Evolutionary conservation across 306 rosid genomes (phyloP), one percentile per base, ranked within the genome.

Genomic region (Ziziphus jujuba): DNA sequence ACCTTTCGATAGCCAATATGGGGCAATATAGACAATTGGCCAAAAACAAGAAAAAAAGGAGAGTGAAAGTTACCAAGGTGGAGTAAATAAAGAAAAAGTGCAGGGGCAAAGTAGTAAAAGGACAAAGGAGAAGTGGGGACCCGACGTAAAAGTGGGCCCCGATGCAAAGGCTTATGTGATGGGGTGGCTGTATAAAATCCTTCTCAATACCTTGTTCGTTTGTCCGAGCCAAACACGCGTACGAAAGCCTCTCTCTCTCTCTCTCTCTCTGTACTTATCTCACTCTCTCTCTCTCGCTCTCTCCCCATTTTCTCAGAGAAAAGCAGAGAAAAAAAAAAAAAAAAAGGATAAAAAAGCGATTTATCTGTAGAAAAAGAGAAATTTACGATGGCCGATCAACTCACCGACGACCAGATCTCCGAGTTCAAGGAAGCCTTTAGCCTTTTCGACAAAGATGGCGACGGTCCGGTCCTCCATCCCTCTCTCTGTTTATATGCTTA

Each of bases 381-480:
- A 56, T 7, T 10, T 31, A 62, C 31, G 75, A 88, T 88, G 95
- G 91, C 95, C 77, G 91, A 88, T 75, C 95, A 88, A 72, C 95
- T 88, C 71, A 83, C 88, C 54, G 91, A 88, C 76, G 95, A 88
- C 3, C 95, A 88, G 88, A 88, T 88, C 88, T 81, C 95, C 45
- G 95, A 88, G 81, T 88, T 88, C 81, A 88, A 88, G 81, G 95
- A 88, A 72, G 95, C 95, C 43, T 88, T 88, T 72, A 85, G 95
- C 77, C 82, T 88, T 64, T 85, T 88, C 67, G 95, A 88, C 70
- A 88, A 85, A 82, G 95, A 88, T 74, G 91, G 95, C 44, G 95
- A 88, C 72, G 95, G 95, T 88, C 24, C 65, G 64, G 43, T 56
- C n/a, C 33, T 48, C 74, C 59, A 52, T 62, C 63, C 59, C 54